phyloP scores from a whole-genome alignment of 2,329 filamentous ascomycete species.

The Ceratocystis eucalypticola region DNA sequence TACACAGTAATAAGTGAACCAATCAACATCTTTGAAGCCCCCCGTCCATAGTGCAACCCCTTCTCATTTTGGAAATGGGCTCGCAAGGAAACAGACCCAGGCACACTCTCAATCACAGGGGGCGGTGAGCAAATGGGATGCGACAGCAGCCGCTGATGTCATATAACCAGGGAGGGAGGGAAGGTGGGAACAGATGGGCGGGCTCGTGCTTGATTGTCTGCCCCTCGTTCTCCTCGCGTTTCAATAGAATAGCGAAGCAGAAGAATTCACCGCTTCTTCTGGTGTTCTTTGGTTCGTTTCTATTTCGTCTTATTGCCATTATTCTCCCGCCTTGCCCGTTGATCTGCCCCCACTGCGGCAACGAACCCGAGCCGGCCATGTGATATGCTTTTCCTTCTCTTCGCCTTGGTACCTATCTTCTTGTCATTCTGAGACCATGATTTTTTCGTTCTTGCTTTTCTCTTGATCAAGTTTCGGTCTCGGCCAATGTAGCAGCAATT shows the following conservation, averaged over 20 bases:
- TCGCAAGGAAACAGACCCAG: neutral
- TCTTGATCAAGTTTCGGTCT: neutral
- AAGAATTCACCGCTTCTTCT: constrained; percentile 1
- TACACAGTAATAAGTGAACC: neutral
- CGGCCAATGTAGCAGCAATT: neutral
- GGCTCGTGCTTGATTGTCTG: neutral
- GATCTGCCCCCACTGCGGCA: neutral
- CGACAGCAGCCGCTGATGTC: neutral
- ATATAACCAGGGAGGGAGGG: neutral
- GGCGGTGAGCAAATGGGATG: neutral
- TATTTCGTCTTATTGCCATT: neutral
- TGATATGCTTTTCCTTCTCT: neutral
- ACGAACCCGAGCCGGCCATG: neutral
- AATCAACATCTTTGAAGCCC: neutral
- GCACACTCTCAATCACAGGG: neutral
- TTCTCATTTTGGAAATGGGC: neutral
- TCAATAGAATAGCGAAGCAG: neutral
- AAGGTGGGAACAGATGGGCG: neutral
- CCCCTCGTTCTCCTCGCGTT: neutral
- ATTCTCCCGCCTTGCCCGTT: neutral
- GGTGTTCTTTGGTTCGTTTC: neutral
- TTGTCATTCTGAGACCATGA: neutral
- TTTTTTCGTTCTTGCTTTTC: neutral
- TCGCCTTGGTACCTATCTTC: too few relatives aligned
- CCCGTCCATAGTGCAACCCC: neutral